Base-by-base conservation (phyloP, 495 filamentous ascomycete genomes). In the Neurospora sp. region DNA sequence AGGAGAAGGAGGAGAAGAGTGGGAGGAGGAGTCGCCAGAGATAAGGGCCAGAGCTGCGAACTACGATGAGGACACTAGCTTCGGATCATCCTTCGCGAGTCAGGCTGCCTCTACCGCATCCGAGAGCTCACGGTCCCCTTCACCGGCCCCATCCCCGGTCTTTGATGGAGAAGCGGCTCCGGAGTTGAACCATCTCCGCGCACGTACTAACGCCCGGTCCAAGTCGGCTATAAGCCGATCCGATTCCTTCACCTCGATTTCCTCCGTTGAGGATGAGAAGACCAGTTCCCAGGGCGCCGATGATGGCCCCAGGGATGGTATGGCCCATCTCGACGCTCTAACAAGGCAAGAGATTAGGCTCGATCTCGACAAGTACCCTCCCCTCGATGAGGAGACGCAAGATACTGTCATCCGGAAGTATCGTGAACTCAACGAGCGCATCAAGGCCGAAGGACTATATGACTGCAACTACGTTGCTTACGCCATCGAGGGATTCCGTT, bases 401-500 rank as follows among this genome's bases (percentile, higher is more conserved):
- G 89, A 88, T 48, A 85, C 85, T 69, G 96, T 99, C 73, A 88
- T 92, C 71, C 83, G 82, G 22, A 96, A 92, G 78, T 99, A 99
- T 78, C 91, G 93, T 18, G 82, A 86, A 5, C 83, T 99, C 71
- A 82, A 93, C 76, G 77, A 91, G 69, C 89, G 88, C 46, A 89
- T 99, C 73, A 84, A 86, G 74, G 89, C 83, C 11, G 93, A 92
- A 79, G 90, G 91, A 2, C 87, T 98, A 14, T 99, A 92, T 79
- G 76, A 94, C 40, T 98, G 95, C 85, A 91, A 93, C 76, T 99
- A 98, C 81, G 87, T 80, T 59, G 89, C 90, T 38, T 99, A 99
- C 80, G 86, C 87, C 48, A 85, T 92, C 72, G 96, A 99, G 78
- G 79, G 83, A 72, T 82, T 82, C 70, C 91, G 96, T n/a, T 98